A percentile compares a stretch with the other conserved stretches of the same genome.
phyloP scores from a whole-genome alignment of 2,329 filamentous ascomycete genomes.

The Phoma sp. region DNA sequence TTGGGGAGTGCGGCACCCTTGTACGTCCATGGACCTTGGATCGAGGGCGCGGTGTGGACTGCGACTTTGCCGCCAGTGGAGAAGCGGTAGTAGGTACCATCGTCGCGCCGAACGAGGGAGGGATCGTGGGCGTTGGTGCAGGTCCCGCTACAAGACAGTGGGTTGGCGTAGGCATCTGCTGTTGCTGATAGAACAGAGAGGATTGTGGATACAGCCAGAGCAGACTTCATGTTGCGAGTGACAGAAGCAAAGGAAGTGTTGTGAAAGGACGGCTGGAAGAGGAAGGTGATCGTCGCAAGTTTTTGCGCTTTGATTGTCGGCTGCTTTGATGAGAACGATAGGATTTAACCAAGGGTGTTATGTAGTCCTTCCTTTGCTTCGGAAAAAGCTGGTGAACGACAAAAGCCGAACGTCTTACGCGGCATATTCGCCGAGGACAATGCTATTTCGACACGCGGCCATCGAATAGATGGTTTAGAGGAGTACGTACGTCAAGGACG shows the following conservation, averaged over 20 bases:
- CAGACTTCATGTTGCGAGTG: neutral
- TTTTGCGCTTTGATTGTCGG: neutral
- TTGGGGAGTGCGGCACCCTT: conserved; percentile 52
- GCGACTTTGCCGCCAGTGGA: conserved; percentile 58
- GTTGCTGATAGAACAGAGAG: conserved; percentile 3
- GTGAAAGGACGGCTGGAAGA: neutral
- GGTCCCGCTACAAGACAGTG: conserved; percentile 45
- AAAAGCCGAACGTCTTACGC: neutral
- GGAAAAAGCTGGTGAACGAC: neutral
- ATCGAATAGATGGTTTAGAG: neutral
- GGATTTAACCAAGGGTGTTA: neutral
- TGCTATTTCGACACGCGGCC: neutral
- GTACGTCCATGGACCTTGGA: conserved; percentile 57
- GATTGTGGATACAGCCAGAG: conserved; percentile 4
- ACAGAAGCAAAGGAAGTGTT: neutral
- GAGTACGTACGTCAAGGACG: neutral
- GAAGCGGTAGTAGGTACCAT: conserved; percentile 60
- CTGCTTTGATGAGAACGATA: neutral
- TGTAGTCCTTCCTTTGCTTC: neutral
- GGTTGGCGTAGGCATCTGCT: conserved; percentile 44
- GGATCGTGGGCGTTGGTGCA: conserved; percentile 57
- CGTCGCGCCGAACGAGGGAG: conserved; percentile 53
- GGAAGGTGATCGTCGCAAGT: neutral
- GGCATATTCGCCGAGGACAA: conserved; percentile 6
- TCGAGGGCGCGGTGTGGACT: conserved; percentile 53